Percentiles rank a stretch among this genome's conserved stretches.
Evolutionary conservation across 108 stramenopile genomes (phyloP).

Genomic region (Cyclotella distinguenda): DNA sequence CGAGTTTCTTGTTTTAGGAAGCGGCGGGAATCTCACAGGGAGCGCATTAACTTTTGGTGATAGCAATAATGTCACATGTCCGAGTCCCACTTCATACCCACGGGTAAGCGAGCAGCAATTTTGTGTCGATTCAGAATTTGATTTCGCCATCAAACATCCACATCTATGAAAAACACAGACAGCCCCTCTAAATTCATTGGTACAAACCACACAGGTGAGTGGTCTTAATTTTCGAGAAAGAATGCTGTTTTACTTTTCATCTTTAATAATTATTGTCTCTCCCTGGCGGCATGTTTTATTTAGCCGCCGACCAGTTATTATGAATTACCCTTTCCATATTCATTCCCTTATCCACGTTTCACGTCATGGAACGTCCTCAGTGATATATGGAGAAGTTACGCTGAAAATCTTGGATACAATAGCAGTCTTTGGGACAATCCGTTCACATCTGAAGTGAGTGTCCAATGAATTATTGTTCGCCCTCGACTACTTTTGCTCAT

Average conservation of each 20-base stretch:
- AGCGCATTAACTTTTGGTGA: background rate
- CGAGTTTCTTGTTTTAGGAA: background rate
- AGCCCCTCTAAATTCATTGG: no score
- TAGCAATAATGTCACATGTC: background rate
- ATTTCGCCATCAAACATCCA: no score
- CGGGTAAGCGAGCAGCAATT: background rate
- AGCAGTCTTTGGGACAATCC: background rate
- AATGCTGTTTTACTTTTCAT: background rate
- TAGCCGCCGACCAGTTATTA: background rate
- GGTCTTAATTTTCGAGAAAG: no score
- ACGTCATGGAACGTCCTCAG: background rate
- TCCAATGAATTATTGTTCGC: background rate
- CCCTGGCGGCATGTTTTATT: background rate
- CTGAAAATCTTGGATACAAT: conserved; percentile 4
- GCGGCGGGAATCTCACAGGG: background rate
- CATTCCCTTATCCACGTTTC: background rate
- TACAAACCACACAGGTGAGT: no score
- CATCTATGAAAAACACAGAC: no score
- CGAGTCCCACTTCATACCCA: background rate
- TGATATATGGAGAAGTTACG: background rate
- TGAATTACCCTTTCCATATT: conserved; percentile 5
- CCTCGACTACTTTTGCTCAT: background rate
- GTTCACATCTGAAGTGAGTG: background rate
- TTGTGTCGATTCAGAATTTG: background rate
- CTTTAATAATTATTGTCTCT: background rate